Evolutionary conservation across 1,284 basidiomycete genomes (phyloP), one percentile per base, ranked within the genome.

Genomic region (Exobasidium rhododendri): DNA sequence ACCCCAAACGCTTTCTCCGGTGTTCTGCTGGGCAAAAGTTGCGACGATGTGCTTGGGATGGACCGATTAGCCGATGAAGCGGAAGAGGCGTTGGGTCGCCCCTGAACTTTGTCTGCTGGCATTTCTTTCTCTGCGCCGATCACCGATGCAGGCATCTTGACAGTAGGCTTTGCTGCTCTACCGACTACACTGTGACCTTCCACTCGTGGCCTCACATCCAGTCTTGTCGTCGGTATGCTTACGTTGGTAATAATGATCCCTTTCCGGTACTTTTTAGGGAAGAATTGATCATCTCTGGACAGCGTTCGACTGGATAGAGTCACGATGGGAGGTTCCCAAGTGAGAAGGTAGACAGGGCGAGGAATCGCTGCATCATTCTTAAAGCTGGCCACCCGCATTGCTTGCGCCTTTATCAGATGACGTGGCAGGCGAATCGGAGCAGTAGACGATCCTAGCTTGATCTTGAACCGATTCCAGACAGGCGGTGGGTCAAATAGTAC

Each of bases 291-390:
- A 51, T 76, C 72, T 20, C 70, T 57, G 2, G 63, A 71, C 11
- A 76, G 61, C 10, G 72, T 76, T 62, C 68, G 65, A 53, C 67
- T 63, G 28, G 70, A 63, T 20, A 75, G 61, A 17, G 61, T 58
- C 0, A 59, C 35, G 24, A 74, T 58, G 11, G 74, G 71, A 20
- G 74, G 73, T 3, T 72, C 70, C 74, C 74, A 76, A 1, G 74
- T 69, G 6, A 74, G 64, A 1, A 67, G 58, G 28, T 70, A 66
- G 31, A 75, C 67, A 1, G 62, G 32, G 35, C 28, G 22, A 30
- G 26, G 44, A 22, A 22, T 20, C 26, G 26, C 13, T 2, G 49
- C 20, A 4, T 61, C 61, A 20, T 20, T 20, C 30, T 62, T 44
- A n/a, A 20, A 57, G 14, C 24, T 35, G 22, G 56, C 56, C 3